A percentile compares a stretch with the other conserved stretches of the same genome.
Conservation (phyloP, 1,284 basidiomycete species). For the Moesziomyces sp. region DNA sequence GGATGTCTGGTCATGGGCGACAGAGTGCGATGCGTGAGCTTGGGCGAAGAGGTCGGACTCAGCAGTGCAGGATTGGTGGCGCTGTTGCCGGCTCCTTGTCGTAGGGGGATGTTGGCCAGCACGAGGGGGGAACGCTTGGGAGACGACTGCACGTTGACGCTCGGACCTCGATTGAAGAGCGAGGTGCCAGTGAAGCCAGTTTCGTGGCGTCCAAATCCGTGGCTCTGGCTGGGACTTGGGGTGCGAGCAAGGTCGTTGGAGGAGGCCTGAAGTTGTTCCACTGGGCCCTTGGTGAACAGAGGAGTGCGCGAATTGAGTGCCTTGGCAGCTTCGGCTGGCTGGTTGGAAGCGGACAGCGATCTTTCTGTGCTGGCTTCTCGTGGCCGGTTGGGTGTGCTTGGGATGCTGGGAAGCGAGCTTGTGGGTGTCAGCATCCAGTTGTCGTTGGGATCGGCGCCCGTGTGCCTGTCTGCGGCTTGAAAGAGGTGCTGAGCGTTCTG, state of each 20-base stretch:
- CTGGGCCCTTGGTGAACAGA: constrained; percentile 19
- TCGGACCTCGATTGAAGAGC: constrained; percentile 31
- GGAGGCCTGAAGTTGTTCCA: constrained; percentile 35
- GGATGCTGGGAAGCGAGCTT: constrained; percentile 56
- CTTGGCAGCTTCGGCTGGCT: not conserved
- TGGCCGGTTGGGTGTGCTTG: constrained; percentile 39
- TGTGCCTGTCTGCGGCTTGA: not conserved
- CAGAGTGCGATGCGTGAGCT: constrained; percentile 37
- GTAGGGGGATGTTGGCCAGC: constrained; percentile 12
- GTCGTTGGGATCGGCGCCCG: constrained; percentile 22
- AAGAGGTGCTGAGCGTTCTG: constrained; percentile 1
- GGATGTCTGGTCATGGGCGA: constrained; percentile 32
- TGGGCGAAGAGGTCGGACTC: constrained; percentile 40
- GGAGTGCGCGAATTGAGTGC: constrained; percentile 3
- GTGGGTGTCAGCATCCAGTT: constrained; percentile 58
- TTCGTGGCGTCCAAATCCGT: constrained; percentile 14
- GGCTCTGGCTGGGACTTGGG: constrained; percentile 22
- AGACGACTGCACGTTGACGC: constrained; percentile 28
- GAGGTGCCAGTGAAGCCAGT: constrained; percentile 13
- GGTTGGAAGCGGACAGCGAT: not conserved
- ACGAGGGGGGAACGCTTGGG: constrained; percentile 43
- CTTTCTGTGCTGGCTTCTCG: constrained; percentile 33
- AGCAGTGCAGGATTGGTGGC: constrained; percentile 14
- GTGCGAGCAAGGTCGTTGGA: constrained; percentile 19
- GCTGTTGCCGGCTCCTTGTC: constrained; percentile 8